Evolutionary conservation across 768 basidiomycete genomes (phyloP), one percentile per base, ranked within the genome.

Genomic region (Tephrocybe sp.): DNA sequence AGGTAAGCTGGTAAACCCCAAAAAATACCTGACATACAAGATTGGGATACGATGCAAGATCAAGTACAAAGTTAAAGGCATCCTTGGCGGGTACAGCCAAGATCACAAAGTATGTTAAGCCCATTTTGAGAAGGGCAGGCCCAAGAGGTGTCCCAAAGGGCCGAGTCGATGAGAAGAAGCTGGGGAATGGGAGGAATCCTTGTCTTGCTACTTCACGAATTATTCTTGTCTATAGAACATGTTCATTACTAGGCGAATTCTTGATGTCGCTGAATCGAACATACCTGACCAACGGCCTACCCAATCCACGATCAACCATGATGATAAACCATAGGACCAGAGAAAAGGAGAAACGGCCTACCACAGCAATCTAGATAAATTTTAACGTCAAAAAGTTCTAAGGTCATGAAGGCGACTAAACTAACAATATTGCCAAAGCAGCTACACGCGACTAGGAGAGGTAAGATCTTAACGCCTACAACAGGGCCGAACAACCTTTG

Each of bases 141-240:
- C 67, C 75, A 5, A 72, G 56, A 2, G 80, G 78, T 1, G 78
- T 78, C 26, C 73, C 75, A 46, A 80, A 77, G 3, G 78, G 78
- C 42, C 68, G 64, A 8, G 71, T 77, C 2, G 74, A 74, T 2
- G 75, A 69, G 59, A 76, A 79, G 61, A 80, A 73, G 5, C 58
- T 62, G 2, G 77, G 70, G 43, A 67, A 78, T 0, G 79, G 79
- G 14, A 82, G 63, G 4, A 82, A 64, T 10, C 79, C 79, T 64
- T 80, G 78, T 42, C 79, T 68, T 12, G 74, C 78, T 30, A 78
- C 68, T 61, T 82, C 80, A 19, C 78, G 72, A 23, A 80, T 66
- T 40, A 79, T 64, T 34, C 78, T 71, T 12, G 75, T 65, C 61
- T 76, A 35, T 13, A 6, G 8, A 35, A 19, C 16, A 7, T 5